A percentile compares a stretch with the other conserved stretches of the same genome.
Evolutionary conservation across 2,329 filamentous ascomycete genomes (phyloP).

Genomic region (Orbilia oligospora): DNA sequence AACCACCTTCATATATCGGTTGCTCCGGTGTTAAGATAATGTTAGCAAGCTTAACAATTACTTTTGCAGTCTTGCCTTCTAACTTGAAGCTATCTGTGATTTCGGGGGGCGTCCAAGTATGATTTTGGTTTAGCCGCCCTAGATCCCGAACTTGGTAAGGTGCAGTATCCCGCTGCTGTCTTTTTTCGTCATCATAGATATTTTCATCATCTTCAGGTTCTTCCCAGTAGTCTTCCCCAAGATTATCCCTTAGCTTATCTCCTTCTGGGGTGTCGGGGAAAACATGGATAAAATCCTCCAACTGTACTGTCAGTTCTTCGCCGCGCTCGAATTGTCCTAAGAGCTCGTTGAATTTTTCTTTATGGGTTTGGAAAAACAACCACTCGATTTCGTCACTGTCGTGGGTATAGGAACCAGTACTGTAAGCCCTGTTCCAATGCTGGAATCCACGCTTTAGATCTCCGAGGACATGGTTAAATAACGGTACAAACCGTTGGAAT

Average conservation of each 20-base stretch:
- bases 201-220: neutral
- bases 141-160: conserved; percentile 41
- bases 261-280: conserved; percentile 27
- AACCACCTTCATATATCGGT: conserved; percentile 70
- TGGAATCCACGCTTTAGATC: conserved; percentile 16
- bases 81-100: conserved; percentile 12
- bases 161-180: neutral
- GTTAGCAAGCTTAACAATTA: conserved; percentile 76
- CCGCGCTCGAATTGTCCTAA: conserved; percentile 44
- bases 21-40: conserved; percentile 74
- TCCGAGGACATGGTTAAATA: conserved; percentile 54
- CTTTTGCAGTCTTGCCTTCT: conserved; percentile 70
- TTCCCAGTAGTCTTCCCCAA: conserved; percentile 1
- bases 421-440: neutral
- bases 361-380: neutral
- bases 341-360: conserved; percentile 32
- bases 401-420: conserved; percentile 11
- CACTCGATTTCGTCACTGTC: conserved; percentile 34
- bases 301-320: conserved; percentile 23
- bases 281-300: neutral
- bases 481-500: conserved; percentile 51
- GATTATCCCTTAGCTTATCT: conserved; percentile 6
- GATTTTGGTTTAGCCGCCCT: neutral
- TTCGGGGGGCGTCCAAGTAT: conserved; percentile 7
- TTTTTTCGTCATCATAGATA: neutral